Conservation (phyloP, 208 protist genomes). For the Leptomonas seymouri region DNA sequence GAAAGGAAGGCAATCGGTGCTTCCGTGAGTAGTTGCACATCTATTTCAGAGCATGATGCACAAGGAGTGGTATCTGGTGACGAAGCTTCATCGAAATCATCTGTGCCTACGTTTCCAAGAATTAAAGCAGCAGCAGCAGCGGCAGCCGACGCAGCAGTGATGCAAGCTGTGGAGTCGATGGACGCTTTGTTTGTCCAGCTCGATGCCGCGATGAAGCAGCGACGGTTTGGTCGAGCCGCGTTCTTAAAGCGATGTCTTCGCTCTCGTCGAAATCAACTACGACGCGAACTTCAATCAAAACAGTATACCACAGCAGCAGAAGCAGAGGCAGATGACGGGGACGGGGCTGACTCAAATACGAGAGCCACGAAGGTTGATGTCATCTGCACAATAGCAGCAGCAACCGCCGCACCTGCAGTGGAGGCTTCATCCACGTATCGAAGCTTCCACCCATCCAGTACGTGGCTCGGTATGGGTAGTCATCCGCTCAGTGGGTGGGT, state of each 20-base stretch:
- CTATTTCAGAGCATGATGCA: not conserved
- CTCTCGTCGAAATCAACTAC: conserved; percentile 16
- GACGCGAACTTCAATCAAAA: not conserved
- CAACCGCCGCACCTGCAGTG: not conserved
- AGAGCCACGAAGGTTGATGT: too few relatives aligned
- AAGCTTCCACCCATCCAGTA: conserved; percentile 50
- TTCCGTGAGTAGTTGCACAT: not conserved
- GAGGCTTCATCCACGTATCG: conserved; percentile 18
- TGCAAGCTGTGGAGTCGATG: conserved; percentile 17
- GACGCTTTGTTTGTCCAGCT: conserved; percentile 24
- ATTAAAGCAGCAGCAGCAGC: too few relatives aligned
- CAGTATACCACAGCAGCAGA: not conserved
- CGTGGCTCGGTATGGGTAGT: conserved; percentile 41
- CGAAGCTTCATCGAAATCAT: not conserved
- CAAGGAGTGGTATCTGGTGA: not conserved
- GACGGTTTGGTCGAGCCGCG: conserved; percentile 1
- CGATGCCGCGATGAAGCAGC: conserved; percentile 33
- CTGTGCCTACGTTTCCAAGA: not conserved
- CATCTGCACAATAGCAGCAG: not conserved
- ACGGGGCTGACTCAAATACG: too few relatives aligned
- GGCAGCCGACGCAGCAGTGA: not conserved
- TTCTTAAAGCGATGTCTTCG: conserved; percentile 22
- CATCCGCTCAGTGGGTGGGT: conserved; percentile 38
- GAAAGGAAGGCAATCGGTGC: not conserved
- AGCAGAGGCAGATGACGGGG: not conserved